Evolutionary conservation across 495 filamentous ascomycete genomes (phyloP).

Genomic region (Penicillium simplicissimum): DNA sequence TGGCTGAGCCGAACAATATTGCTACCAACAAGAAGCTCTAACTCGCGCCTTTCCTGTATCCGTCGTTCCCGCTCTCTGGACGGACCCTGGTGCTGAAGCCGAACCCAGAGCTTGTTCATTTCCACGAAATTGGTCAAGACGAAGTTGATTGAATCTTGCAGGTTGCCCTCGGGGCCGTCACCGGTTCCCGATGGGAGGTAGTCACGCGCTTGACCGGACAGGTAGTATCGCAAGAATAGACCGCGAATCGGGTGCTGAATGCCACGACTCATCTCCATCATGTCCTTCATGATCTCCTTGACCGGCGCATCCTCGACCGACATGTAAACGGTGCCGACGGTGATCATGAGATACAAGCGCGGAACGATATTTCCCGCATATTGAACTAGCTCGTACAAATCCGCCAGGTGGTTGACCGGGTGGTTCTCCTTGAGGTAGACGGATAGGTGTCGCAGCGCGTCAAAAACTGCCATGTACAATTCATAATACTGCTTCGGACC

Average conservation of each 20-base stretch:
- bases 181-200: constrained; percentile 76
- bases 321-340: constrained; percentile 98
- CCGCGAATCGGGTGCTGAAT: constrained; percentile 96
- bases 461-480: constrained; percentile 98
- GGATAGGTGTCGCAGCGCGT: constrained; percentile 93
- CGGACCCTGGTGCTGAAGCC: constrained; percentile 94
- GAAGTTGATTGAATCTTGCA: constrained; percentile 97
- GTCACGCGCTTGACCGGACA: constrained; percentile 91
- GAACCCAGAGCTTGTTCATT: constrained; percentile 99
- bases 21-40: constrained; percentile 92
- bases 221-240: constrained; percentile 91
- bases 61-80: constrained; percentile 90
- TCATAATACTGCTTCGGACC: constrained; percentile 99
- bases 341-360: constrained; percentile 96
- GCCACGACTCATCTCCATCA: constrained; percentile 99
- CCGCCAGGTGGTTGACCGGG: constrained; percentile 95
- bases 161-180: constrained; percentile 91
- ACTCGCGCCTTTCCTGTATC: constrained; percentile 90
- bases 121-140: constrained; percentile 98
- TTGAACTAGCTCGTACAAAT: constrained; percentile 97
- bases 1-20: constrained; percentile 95
- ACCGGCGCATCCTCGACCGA: constrained; percentile 96
- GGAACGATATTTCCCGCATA: constrained; percentile 99
- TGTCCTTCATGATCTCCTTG: constrained; percentile 99
- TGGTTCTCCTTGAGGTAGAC: constrained; percentile 96